Conservation (phyloP, 768 basidiomycete genomes). For the Leucosporidium scottii region DNA sequence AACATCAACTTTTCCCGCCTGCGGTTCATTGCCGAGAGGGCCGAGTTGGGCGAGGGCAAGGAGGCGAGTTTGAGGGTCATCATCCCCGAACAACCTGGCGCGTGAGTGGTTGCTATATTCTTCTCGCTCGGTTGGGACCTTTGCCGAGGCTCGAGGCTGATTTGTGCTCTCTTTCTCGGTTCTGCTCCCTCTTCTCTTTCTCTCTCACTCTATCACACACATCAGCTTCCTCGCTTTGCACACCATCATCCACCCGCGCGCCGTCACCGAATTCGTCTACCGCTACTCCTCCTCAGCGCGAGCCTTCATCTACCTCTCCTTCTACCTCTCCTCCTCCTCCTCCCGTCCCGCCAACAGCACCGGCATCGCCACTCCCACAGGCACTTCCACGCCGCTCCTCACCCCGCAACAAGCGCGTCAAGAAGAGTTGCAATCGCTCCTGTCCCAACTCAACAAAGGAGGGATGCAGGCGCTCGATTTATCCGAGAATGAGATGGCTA, state of each 20-base stretch:
- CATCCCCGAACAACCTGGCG: conserved; percentile 86
- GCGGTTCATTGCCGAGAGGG: conserved; percentile 96
- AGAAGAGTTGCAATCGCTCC: conserved; percentile 48
- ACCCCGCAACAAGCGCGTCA: conserved; percentile 41
- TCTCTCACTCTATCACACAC: background rate
- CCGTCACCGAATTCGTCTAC: conserved; percentile 93
- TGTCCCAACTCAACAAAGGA: conserved; percentile 55
- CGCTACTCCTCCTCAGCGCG: conserved; percentile 61
- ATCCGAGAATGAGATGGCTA: conserved; percentile 90
- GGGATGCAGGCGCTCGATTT: conserved; percentile 84
- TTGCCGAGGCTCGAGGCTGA: no score
- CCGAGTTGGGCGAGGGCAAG: conserved; percentile 88
- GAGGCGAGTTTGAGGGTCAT: conserved; percentile 92
- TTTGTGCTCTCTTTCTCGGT: no score
- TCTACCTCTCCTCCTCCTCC: conserved; percentile 56
- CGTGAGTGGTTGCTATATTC: no score
- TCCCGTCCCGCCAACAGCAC: conserved; percentile 44
- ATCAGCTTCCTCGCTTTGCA: conserved; percentile 85
- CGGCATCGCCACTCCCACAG: background rate
- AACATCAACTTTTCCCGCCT: conserved; percentile 99
- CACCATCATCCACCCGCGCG: conserved; percentile 76
- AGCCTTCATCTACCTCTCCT: conserved; percentile 85
- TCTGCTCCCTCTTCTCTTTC: background rate
- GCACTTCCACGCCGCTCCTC: conserved; percentile 26
- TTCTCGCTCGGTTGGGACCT: no score